Evolutionary conservation across 768 basidiomycete species (phyloP).

Genomic region (Tricholoma furcatifolium): DNA sequence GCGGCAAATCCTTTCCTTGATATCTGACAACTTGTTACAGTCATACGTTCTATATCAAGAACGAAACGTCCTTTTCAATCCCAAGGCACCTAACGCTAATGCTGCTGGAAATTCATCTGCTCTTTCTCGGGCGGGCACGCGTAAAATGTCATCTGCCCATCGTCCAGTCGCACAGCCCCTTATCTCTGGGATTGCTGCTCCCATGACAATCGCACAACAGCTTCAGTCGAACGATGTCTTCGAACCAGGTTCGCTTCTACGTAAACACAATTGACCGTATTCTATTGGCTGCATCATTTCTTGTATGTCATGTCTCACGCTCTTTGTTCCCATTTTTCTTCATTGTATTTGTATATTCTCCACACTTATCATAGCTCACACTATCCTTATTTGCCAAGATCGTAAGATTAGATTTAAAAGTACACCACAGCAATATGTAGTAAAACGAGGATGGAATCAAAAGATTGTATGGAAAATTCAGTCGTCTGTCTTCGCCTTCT

Average conservation of each 20-base stretch:
- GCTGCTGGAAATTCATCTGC: conserved; percentile 21
- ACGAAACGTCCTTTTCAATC: conserved; percentile 62
- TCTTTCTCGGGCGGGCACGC: conserved; percentile 40
- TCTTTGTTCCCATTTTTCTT: not conserved
- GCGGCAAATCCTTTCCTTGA: not conserved
- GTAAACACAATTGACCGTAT: conserved; percentile 37
- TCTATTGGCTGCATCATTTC: not conserved
- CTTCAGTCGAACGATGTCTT: conserved; percentile 46
- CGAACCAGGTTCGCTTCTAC: conserved; percentile 74
- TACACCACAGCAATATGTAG: conserved; percentile 11
- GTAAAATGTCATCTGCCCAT: conserved; percentile 29
- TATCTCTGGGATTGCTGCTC: conserved; percentile 37
- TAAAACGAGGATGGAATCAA: conserved; percentile 2
- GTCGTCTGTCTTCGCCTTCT: conserved; percentile 65
- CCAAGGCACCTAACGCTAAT: conserved; percentile 30
- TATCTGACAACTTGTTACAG: conserved; percentile 33
- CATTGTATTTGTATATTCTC: conserved; percentile 13
- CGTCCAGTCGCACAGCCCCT: conserved; percentile 23
- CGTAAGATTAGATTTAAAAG: conserved; percentile 13
- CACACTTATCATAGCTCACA: conserved; percentile 2
- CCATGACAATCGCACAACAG: conserved; percentile 27
- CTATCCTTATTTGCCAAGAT: conserved; percentile 5
- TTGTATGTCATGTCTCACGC: conserved; percentile 1
- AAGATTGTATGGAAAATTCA: conserved; percentile 21
- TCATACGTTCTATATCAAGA: conserved; percentile 85